Evolutionary conservation across 164 flowering plant genomes (phyloP), one percentile per base, ranked within the genome.

Genomic region (Stephania japonica): DNA sequence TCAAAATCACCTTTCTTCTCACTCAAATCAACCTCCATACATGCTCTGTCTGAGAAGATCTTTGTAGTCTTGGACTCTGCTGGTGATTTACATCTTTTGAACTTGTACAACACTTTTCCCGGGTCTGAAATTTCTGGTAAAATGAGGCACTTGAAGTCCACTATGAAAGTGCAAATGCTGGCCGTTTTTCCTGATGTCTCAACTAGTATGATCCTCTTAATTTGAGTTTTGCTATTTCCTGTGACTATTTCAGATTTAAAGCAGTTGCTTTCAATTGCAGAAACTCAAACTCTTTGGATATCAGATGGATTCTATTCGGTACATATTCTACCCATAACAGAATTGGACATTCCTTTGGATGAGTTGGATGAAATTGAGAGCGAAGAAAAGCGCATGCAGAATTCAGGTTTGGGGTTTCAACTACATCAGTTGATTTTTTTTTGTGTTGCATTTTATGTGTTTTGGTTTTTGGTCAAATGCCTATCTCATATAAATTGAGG

Each of bases 261-360:
- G 19, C 50, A 27, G 24, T 65, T 73, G 21, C 38, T 12, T 19
- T 59, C 67, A 68, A 74, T 80, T 87, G 82, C 88, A 91, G 98
- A 78, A 77, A 65, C 80, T 21, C 88, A 85, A 78, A 86, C 84
- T 78, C 67, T 89, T 69, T 94, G 98, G 97, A 56, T 88, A 67
- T 83, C 95, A 43, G 98, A 94, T 83, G 97, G 93, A 59, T 72
- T 59, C 69, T 68, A 89, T 81, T 81, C 96, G 65, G 76, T 94
- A 53, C 94, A 89, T 73, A 67, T 78, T 72, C 62, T 88, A 73
- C 74, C 75, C 12, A n/a, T 84, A 70, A 53, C 86, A 77, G 93
- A 86, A 44, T 21, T 69, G 68, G 91, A 85, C 53, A 19, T 72
- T 73, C 64, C 86, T 73, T 56, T 59, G 43, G 65, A 70, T 68